phyloP scores from a whole-genome alignment of 805 yeast genomes.

The Sugiyamaella qingdaonensis region DNA sequence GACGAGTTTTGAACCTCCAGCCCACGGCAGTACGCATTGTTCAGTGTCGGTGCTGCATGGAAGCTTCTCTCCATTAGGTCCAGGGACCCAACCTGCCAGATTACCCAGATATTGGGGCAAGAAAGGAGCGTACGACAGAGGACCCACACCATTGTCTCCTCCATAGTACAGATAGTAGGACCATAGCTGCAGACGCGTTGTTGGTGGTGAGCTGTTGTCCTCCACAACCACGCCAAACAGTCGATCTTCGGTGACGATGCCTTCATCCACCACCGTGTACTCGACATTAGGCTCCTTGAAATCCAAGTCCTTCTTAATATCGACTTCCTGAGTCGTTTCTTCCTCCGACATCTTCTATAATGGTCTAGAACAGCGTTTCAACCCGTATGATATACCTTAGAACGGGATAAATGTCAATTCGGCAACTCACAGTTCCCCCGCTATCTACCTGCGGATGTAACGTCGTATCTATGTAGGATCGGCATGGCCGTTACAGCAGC shows the following conservation, averaged over 20 bases:
- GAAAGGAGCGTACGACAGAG: constrained; percentile 14
- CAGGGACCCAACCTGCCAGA: constrained; percentile 14
- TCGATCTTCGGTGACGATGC: constrained; percentile 63
- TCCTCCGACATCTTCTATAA: not conserved
- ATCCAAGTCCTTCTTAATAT: not conserved
- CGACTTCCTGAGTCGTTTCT: not conserved
- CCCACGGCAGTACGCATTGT: constrained; percentile 15
- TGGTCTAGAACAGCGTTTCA: too few species aligned
- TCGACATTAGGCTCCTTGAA: constrained; percentile 4
- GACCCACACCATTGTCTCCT: constrained; percentile 20
- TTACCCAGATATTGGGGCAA: constrained; percentile 14
- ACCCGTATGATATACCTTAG: too few species aligned
- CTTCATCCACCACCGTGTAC: constrained; percentile 6
- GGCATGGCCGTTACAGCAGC: too few species aligned
- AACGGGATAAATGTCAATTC: too few species aligned
- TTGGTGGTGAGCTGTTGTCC: constrained; percentile 75
- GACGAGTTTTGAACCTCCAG: constrained; percentile 12
- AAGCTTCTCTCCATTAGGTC: constrained; percentile 12
- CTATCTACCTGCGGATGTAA: too few species aligned
- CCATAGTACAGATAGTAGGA: constrained; percentile 15
- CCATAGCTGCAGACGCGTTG: constrained; percentile 15
- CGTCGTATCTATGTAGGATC: too few species aligned
- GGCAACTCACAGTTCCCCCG: too few species aligned
- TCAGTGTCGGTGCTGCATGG: constrained; percentile 10
- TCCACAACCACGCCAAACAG: constrained; percentile 83